phyloP scores from a whole-genome alignment of 139 green algal species.

The Yamagishiella unicocca region DNA sequence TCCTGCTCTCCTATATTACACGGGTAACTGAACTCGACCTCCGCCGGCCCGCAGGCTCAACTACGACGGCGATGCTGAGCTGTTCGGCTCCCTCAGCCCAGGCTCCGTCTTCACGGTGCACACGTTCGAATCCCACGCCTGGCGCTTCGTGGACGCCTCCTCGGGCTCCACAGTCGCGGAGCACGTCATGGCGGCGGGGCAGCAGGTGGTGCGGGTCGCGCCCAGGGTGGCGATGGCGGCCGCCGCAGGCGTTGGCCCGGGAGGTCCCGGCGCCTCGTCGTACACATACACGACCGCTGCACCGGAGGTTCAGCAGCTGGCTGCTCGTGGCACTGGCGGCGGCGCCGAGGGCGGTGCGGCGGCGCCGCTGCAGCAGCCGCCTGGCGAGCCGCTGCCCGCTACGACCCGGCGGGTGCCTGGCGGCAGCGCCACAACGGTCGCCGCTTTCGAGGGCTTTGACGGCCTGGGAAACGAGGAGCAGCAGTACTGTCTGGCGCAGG shows the following conservation, averaged over 20 bases:
- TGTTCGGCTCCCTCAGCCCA: slow-evolving; percentile 13
- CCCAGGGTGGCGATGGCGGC: not conserved
- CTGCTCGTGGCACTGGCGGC: not conserved
- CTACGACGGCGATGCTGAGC: slow-evolving; percentile 37
- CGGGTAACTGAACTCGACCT: not conserved
- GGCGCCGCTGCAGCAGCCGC: not conserved
- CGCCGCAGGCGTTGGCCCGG: not conserved
- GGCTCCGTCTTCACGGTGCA: slow-evolving; percentile 13
- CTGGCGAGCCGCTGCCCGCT: not conserved
- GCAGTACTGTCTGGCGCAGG: slow-evolving; percentile 21
- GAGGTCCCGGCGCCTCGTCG: not conserved
- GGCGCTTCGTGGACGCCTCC: slow-evolving; percentile 38
- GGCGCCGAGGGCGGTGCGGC: not conserved
- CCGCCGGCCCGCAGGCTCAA: slow-evolving; percentile 16
- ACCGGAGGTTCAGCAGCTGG: not conserved
- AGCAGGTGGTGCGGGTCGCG: slow-evolving; percentile 24
- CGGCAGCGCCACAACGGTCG: not conserved
- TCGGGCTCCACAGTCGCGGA: slow-evolving; percentile 9
- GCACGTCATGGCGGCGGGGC: slow-evolving; percentile 15
- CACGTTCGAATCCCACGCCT: slow-evolving; percentile 43
- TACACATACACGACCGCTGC: slow-evolving; percentile 6
- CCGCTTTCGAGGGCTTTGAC: slow-evolving; percentile 30
- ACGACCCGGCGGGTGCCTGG: not conserved
- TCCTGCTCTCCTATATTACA: not conserved
- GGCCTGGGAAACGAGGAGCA: slow-evolving; percentile 13